Evolutionary conservation across 441 rosid genomes (phyloP).

Genomic region (Corymbia citriodora): DNA sequence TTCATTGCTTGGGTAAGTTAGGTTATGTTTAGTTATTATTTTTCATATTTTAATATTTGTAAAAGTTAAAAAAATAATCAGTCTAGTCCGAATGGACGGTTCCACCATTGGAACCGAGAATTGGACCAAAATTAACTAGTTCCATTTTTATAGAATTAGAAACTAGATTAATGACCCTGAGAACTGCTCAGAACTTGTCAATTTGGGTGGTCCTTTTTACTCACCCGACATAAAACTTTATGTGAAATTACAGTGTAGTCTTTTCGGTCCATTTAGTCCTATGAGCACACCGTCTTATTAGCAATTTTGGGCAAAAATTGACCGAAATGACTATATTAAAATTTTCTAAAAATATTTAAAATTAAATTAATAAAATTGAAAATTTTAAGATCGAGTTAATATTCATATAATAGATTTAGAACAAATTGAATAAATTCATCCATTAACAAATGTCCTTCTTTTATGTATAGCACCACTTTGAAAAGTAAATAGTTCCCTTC

Average conservation of each 20-base stretch:
- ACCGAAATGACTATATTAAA: too few species aligned
- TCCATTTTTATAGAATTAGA: background rate
- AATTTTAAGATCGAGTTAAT: fast-evolving
- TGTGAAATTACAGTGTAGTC: fast-evolving
- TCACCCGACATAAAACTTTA: too few species aligned
- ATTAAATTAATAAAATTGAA: too few species aligned
- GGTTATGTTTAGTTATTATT: background rate
- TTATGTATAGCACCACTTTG: background rate
- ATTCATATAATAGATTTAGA: too few species aligned
- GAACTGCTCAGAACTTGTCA: background rate
- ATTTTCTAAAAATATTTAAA: too few species aligned
- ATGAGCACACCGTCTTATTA: fast-evolving
- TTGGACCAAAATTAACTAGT: too few species aligned
- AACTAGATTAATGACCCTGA: fast-evolving
- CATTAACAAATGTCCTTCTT: background rate
- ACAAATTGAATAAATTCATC: too few species aligned
- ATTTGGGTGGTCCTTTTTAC: too few species aligned
- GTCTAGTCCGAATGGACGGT: too few species aligned
- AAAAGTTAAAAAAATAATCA: too few species aligned
- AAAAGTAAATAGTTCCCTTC: background rate
- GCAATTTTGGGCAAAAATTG: too few species aligned
- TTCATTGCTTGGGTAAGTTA: background rate
- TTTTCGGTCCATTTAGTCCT: background rate
- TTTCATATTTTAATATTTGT: background rate
- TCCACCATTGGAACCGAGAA: background rate